Evolutionary conservation across 169 alveolate genomes (phyloP), one percentile per base, ranked within the genome.

Genomic region (Amoebophrya sp.): DNA sequence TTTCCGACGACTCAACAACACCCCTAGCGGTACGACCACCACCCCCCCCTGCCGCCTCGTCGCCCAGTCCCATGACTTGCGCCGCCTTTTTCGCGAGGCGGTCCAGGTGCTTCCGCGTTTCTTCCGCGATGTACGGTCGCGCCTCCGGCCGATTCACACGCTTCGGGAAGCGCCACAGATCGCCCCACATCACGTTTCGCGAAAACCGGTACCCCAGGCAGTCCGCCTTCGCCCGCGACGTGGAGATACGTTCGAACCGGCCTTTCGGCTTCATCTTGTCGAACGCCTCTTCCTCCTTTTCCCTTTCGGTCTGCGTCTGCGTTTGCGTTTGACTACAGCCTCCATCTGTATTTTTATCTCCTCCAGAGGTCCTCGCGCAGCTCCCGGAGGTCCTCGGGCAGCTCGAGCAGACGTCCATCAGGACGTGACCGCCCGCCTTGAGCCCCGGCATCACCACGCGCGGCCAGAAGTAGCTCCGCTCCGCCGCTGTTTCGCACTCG

Each of bases 171-270:
- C 98, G 93, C 97, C 97, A 97, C 89, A 97, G 94, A 90, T 97
- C 98, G 18, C 98, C 98, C 98, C 98, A 97, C 91, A 96, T 93
- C 0, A 95, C 94, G 50, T 95, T 93, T 40, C 98, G 90, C 0
- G 97, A 97, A 38, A 42, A 88, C 34, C 94, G 50, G 67, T 92
- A 92, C 13, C 95, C 94, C 69, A 91, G 91, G 42, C 92, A 91
- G 89, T 69, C 91, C 69, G 91, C 91, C 69, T 88, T 91, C 67
- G 89, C 29, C 41, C 31, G 38, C 7, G 93, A 88, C 23, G 45
- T 40, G 41, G 69, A 31, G 45, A 91, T 26, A 0, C 93, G 88
- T 94, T 96, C 88, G 96, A 91, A 78, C 90, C 93, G 41, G 89
- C 91, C 2, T 89, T 50, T 41, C 94, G 48, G 42, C n/a, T n/a